A percentile compares a stretch with the other conserved stretches of the same genome.
Conservation (phyloP, 176 grass and related monocot genomes). For the Oryza longistaminata region DNA sequence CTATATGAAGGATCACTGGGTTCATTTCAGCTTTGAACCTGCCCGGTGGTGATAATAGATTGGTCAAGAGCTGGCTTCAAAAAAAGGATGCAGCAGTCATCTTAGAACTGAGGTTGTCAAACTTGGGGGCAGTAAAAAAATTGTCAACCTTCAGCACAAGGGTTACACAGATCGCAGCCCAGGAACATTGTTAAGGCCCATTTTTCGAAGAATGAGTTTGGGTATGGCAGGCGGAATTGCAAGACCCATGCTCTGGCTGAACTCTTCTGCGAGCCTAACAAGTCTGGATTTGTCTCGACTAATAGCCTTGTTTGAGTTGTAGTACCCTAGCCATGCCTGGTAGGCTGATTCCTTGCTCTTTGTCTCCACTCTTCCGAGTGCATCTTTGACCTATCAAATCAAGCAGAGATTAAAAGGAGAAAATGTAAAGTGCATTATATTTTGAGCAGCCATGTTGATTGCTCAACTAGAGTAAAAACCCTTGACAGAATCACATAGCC, state of each 20-base stretch:
- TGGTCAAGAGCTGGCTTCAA: slow-evolving; percentile 1
- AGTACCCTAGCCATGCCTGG: slow-evolving; percentile 95
- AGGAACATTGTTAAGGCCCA: slow-evolving; percentile 74
- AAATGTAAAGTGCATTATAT: slow-evolving; percentile 20
- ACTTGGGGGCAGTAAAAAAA: not conserved
- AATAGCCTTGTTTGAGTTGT: slow-evolving; percentile 71
- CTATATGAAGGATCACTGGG: not conserved
- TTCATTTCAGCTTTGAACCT: slow-evolving; percentile 5
- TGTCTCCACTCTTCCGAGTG: slow-evolving; percentile 53
- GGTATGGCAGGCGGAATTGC: slow-evolving; percentile 64
- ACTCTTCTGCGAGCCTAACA: slow-evolving; percentile 74
- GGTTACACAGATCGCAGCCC: slow-evolving; percentile 49
- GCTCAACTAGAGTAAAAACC: not conserved
- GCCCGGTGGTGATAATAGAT: not conserved
- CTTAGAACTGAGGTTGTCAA: not conserved
- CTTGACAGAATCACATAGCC: not conserved
- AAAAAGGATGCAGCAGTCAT: slow-evolving; percentile 15
- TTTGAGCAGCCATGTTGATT: not conserved
- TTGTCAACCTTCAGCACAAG: not conserved
- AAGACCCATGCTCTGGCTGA: slow-evolving; percentile 90
- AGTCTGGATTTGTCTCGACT: slow-evolving; percentile 67
- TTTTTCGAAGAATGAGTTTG: slow-evolving; percentile 73
- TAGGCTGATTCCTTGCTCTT: slow-evolving; percentile 83
- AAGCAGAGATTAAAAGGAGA: slow-evolving; percentile 29
- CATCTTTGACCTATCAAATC: slow-evolving; percentile 52